phyloP scores from a whole-genome alignment of 352 stramenopile genomes.

The Halophytophthora polymorphica region DNA sequence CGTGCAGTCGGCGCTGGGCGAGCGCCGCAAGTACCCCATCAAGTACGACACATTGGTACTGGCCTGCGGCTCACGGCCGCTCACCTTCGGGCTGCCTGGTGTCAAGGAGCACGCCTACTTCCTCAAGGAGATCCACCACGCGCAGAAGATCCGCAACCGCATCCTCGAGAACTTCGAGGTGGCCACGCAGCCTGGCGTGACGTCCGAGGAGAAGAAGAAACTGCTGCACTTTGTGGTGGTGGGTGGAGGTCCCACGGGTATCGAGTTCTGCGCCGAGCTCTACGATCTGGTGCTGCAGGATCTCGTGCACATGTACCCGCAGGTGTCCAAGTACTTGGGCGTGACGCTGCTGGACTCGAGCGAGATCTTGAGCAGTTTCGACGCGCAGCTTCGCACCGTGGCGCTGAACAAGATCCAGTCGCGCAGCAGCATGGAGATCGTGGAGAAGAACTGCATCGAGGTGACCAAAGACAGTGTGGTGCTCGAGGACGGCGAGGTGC shows the following conservation, averaged over 20 bases:
- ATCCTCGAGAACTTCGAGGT: conserved; percentile 94
- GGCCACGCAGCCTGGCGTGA: conserved; percentile 85
- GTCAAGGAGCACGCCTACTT: conserved; percentile 95
- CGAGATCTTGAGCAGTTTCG: conserved; percentile 74
- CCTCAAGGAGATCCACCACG: conserved; percentile 96
- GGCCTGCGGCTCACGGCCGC: conserved; percentile 90
- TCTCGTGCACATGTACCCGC: conserved; percentile 78
- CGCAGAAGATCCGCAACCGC: conserved; percentile 75
- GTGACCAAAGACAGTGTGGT: conserved; percentile 63
- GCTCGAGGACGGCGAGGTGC: conserved; percentile 51
- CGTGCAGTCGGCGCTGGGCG: conserved; percentile 58
- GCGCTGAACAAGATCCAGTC: conserved; percentile 76
- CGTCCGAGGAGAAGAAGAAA: conserved; percentile 80
- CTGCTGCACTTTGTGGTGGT: conserved; percentile 98
- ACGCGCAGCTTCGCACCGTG: conserved; percentile 61
- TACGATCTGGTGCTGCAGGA: conserved; percentile 93
- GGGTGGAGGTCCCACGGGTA: conserved; percentile 92
- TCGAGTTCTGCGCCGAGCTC: conserved; percentile 96
- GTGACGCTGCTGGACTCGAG: conserved; percentile 72
- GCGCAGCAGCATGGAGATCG: conserved; percentile 74
- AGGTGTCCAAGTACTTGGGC: conserved; percentile 65
- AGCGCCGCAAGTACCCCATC: conserved; percentile 58
- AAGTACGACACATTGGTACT: conserved; percentile 95
- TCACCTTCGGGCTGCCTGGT: conserved; percentile 92
- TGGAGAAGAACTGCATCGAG: conserved; percentile 78